A percentile compares a stretch with the other conserved stretches of the same genome.
phyloP scores from a whole-genome alignment of 1,139 yeast genomes.

The Tardiomyces digboiensis region DNA sequence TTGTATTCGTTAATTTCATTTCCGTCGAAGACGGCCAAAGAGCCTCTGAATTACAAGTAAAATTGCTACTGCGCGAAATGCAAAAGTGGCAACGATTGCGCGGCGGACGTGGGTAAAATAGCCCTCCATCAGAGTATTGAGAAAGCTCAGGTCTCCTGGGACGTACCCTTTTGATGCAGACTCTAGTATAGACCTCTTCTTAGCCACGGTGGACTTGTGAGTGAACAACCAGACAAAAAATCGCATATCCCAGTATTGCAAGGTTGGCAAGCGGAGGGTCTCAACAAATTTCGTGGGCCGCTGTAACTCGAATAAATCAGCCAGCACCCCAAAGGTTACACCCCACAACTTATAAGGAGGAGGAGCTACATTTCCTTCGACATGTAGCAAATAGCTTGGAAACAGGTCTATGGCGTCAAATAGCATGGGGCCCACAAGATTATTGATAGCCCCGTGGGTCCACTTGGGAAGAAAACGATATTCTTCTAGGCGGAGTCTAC shows the following conservation, averaged over 20 bases:
- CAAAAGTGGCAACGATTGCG: background rate
- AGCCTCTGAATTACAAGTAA: background rate
- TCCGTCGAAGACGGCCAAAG: background rate
- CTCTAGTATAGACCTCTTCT: background rate
- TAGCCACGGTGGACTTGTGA: background rate
- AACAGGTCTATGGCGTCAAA: conserved; percentile 25
- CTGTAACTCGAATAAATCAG: conserved; percentile 23
- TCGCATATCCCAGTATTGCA: conserved; percentile 18
- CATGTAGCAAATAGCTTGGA: conserved; percentile 7
- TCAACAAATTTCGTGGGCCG: conserved; percentile 13
- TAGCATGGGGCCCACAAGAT: conserved; percentile 21
- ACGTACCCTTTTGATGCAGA: background rate
- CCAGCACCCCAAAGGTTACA: conserved; percentile 26
- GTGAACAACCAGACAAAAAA: conserved; percentile 6
- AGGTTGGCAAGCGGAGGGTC: conserved; percentile 13
- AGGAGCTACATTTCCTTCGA: conserved; percentile 6
- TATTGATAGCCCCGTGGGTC: conserved; percentile 10
- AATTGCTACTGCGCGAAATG: background rate
- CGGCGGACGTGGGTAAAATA: background rate
- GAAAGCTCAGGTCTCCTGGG: background rate
- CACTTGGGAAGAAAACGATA: conserved; percentile 11
- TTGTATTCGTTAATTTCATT: too few species aligned
- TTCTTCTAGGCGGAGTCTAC: conserved; percentile 15
- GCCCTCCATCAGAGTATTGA: background rate
- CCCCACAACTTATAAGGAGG: conserved; percentile 30